Base-by-base conservation (phyloP, 2,329 filamentous ascomycete genomes). In the Botrytis galanthina region DNA sequence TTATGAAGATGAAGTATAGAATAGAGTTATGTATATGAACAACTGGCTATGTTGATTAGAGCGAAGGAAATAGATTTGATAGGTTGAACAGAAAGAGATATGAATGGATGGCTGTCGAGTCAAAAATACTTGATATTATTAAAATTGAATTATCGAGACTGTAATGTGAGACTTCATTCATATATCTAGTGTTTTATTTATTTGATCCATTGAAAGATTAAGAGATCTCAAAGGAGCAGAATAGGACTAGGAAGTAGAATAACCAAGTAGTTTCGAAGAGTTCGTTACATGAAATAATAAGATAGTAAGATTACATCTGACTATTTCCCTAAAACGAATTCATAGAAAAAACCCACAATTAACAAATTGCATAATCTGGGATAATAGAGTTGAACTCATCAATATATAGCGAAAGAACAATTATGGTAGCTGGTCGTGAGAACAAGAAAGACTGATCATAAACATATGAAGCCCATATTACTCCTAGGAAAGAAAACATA, bases 281-380 rank as follows among this genome's bases (percentile, higher is more conserved):
- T 51, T 14, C 4, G 1, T 0, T 6, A 6, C 16, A 51, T 0
- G 0, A 0, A 51, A 51, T 51, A n/a, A 4, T 10, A 22, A n/a
- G n/a, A n/a, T n/a, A n/a, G n/a, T n/a, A n/a, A n/a, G n/a, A n/a
- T n/a, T 10, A 20, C 3, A 59, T 22, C 3, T 29, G 0, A 59
- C 1, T 35, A 22, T 35, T 32, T 5, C 1, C 6, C 4, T 10
- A 32, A 59, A 10, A 4, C 1, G 4, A 59, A 3, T 59, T 22
- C 7, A 29, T 29, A 22, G 29, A 35, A 14, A 6, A 0, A 1
- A 59, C 22, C 0, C 0, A 59, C 22, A 1, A 3, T 8, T 20
- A 10, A 35, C 16, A 35, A 12, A 20, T 35, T 22, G 29, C 3
- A 60, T 4, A 32, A 26, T 61, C 3, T 16, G 0, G 7, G 35